These are phyloP conservation scores for Reutealis trisperma DNA, from an alignment of 345 rosid species.

Conservation along the genomic window DNA sequence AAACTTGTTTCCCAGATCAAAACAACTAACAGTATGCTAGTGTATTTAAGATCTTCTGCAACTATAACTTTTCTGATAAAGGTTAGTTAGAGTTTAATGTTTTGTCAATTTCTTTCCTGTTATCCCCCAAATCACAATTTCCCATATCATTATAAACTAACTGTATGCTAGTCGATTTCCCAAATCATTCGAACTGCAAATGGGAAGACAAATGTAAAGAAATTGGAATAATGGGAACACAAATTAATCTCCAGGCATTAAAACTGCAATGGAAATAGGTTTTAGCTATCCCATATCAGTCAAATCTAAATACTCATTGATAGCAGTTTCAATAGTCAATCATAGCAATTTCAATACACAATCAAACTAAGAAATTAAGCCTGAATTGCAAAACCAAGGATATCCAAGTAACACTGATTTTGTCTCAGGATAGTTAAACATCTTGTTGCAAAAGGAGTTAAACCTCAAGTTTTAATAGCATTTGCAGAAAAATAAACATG, in stretches of 20 bases:
- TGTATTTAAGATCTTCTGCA: neutral
- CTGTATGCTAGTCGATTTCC: no score
- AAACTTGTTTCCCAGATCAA: neutral
- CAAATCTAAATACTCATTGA: no score
- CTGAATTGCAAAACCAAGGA: neutral
- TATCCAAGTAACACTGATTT: neutral
- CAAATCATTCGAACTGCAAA: no score
- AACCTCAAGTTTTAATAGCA: neutral
- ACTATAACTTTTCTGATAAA: neutral
- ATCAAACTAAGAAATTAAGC: neutral
- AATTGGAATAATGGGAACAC: no score
- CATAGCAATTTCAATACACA: neutral
- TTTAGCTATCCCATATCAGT: no score
- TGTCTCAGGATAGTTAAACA: neutral
- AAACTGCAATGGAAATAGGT: no score
- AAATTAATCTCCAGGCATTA: no score
- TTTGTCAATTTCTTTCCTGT: no score
- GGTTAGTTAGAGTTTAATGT: neutral
- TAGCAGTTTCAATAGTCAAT: no score
- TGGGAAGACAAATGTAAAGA: no score
- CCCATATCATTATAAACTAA: no score
- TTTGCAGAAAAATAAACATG: neutral
- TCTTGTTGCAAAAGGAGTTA: neutral
- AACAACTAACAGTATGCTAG: neutral
- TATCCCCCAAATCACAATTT: no score